Base-by-base conservation (phyloP, 2,329 filamentous ascomycete species). In the Curvularia lunata region DNA sequence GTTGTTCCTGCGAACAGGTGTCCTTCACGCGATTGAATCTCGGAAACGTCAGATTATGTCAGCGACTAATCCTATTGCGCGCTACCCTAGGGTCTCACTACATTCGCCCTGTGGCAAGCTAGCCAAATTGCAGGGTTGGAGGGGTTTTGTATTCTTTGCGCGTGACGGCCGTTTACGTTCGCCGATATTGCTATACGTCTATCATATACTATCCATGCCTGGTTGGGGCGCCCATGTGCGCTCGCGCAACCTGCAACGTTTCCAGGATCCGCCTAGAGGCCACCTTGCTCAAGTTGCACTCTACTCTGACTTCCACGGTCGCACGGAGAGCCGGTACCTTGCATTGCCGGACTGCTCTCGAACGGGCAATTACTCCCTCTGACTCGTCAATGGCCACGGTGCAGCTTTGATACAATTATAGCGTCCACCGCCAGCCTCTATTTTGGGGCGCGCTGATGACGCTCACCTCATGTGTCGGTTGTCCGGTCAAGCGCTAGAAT, bases 1-100 rank as follows among this genome's bases (percentile, higher is more conserved):
- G 67, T 69, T 69, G 63, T 52, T 62, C 62, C 63, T 67, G 49
- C 63, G 70, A 70, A 71, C 56, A 58, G 56, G 56, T 58, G 56
- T 58, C 56, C 55, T 58, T 58, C 23, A 58, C 55, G 55, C 55
- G 55, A 49, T 53, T 49, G 38, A 54, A 23, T 41, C 55, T 58
- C 50, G 38, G 51, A 45, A 51, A 59, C 53, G 54, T 43, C 32
- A 45, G 56, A 62, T 62, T 62, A 63, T 64, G 62, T 67, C 63
- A 69, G 67, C 65, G 40, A 28, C 38, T 41, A 40, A 58, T 19
- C 55, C 55, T 43, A 45, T 58, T 58, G 45, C 50, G 55, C 55
- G 38, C 34, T 48, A 48, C 54, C 40, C 46, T 43, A 21, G 30
- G 48, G 55, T 58, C 55, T 49, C 50, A 54, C 55, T 58, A 49